Percentiles rank a stretch among this genome's conserved stretches.
Conservation (phyloP, 2,329 filamentous ascomycete genomes). For the Trichoderma harzianum region DNA sequence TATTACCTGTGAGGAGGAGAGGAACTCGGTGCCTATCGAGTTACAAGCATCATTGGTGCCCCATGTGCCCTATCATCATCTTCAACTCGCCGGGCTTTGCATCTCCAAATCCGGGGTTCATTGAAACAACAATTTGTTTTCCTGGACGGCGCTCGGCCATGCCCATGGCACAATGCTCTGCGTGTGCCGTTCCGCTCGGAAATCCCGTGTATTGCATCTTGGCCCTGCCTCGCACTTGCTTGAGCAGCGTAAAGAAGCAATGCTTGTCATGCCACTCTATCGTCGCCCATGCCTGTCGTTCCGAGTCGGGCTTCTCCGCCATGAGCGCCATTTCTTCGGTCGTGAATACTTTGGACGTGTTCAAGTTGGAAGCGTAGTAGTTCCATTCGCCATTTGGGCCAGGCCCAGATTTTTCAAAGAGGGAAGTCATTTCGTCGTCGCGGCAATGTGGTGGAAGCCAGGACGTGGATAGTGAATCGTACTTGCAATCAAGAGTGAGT, state of each 20-base stretch:
- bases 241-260: constrained; percentile 7
- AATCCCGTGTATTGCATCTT: constrained; percentile 10
- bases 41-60: neutral
- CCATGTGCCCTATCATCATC: neutral
- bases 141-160: neutral
- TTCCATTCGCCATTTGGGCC: constrained; percentile 30
- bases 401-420: constrained; percentile 32
- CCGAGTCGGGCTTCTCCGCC: neutral
- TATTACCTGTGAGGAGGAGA: too few relatives aligned
- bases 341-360: neutral
- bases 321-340: neutral
- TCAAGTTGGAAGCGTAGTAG: constrained; percentile 26
- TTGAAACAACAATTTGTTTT: neutral
- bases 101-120: constrained; percentile 1
- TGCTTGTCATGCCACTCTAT: constrained; percentile 6
- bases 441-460: constrained; percentile 31
- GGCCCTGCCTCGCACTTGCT: constrained; percentile 1
- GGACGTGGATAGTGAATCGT: constrained; percentile 33
- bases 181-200: neutral
- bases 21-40: too few relatives aligned
- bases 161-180: constrained; percentile 1
- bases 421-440: constrained; percentile 28
- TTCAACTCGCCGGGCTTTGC: neutral
- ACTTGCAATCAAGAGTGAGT: constrained; percentile 28
- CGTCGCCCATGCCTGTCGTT: neutral